A percentile compares a stretch with the other conserved stretches of the same genome.
Evolutionary conservation across 805 yeast genomes (phyloP).

Genomic region (Candida hispaniensis): DNA sequence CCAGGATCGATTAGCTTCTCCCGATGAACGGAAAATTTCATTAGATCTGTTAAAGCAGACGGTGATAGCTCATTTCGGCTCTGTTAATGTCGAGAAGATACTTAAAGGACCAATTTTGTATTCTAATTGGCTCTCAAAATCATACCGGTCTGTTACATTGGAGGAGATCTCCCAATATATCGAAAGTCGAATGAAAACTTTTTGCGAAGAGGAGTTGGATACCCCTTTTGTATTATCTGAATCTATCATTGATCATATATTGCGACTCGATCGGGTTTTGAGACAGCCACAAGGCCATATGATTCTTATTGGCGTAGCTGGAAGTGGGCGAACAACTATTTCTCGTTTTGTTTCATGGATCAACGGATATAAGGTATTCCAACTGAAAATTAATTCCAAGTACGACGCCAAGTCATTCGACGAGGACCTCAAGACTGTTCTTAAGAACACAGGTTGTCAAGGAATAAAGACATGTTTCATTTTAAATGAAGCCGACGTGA

Average conservation of each 20-base stretch:
- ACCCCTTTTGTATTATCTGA: slow-evolving; percentile 52
- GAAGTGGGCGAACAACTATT: slow-evolving; percentile 68
- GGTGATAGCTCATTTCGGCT: background rate
- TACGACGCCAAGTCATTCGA: slow-evolving; percentile 62
- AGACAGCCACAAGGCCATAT: slow-evolving; percentile 84
- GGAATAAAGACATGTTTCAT: slow-evolving; percentile 61
- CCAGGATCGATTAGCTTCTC: slow-evolving; percentile 52
- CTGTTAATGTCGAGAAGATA: slow-evolving; percentile 32
- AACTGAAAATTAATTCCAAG: slow-evolving; percentile 44
- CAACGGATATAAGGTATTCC: slow-evolving; percentile 56
- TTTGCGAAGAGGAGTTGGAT: slow-evolving; percentile 69
- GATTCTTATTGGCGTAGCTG: slow-evolving; percentile 71
- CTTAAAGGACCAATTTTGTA: slow-evolving; percentile 52
- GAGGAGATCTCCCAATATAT: slow-evolving; percentile 44
- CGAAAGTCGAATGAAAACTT: slow-evolving; percentile 51
- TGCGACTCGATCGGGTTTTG: slow-evolving; percentile 72
- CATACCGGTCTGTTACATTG: slow-evolving; percentile 46
- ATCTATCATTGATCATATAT: slow-evolving; percentile 59
- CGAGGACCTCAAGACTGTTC: slow-evolving; percentile 42
- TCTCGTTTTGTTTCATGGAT: slow-evolving; percentile 85
- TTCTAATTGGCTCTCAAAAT: slow-evolving; percentile 63
- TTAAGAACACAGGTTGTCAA: slow-evolving; percentile 40
- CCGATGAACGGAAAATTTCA: slow-evolving; percentile 42
- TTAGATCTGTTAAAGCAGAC: slow-evolving; percentile 27
- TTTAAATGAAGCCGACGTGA: slow-evolving; percentile 68